A percentile compares a stretch with the other conserved stretches of the same genome.
Evolutionary conservation across 257 asterid genomes (phyloP).

Genomic region (Eustoma russellianum): DNA sequence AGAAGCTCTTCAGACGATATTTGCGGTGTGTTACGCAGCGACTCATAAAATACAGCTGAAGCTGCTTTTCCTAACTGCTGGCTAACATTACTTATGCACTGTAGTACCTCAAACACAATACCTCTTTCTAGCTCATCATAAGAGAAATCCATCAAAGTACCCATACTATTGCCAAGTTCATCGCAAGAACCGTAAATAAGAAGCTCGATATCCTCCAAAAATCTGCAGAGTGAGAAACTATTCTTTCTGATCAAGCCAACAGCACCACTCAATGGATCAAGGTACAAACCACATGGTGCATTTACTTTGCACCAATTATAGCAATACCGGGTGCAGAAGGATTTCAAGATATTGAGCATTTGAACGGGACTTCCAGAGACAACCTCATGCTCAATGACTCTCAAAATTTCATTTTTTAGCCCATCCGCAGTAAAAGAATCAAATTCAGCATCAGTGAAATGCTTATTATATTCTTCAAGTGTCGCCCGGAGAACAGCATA

Average conservation of each 20-base stretch:
- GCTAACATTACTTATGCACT: constrained; percentile 59
- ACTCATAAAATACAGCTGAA: constrained; percentile 71
- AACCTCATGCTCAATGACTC: constrained; percentile 75
- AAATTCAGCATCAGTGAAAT: constrained; percentile 72
- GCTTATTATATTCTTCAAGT: constrained; percentile 62
- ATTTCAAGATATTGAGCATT: constrained; percentile 48
- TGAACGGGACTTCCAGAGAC: constrained; percentile 58
- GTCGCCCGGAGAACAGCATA: constrained; percentile 77
- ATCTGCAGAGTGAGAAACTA: constrained; percentile 65
- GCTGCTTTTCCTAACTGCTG: constrained; percentile 86
- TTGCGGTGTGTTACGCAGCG: constrained; percentile 42
- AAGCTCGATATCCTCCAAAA: constrained; percentile 75
- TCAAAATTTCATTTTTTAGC: constrained; percentile 72
- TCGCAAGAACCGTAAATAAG: constrained; percentile 59
- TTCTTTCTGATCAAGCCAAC: constrained; percentile 69
- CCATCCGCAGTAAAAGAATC: constrained; percentile 63
- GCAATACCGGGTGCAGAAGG: constrained; percentile 44
- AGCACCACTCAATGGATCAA: constrained; percentile 71
- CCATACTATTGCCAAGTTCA: constrained; percentile 26
- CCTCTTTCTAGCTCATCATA: no score
- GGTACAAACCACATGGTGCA: constrained; percentile 65
- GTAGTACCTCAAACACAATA: constrained; percentile 56
- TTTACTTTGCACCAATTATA: constrained; percentile 67
- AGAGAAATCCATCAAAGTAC: constrained; percentile 25
- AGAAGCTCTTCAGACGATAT: constrained; percentile 71